Evolutionary conservation across 1,284 basidiomycete species (phyloP), one percentile per base, ranked within the genome.

Genomic region (Trametes hirsuta): DNA sequence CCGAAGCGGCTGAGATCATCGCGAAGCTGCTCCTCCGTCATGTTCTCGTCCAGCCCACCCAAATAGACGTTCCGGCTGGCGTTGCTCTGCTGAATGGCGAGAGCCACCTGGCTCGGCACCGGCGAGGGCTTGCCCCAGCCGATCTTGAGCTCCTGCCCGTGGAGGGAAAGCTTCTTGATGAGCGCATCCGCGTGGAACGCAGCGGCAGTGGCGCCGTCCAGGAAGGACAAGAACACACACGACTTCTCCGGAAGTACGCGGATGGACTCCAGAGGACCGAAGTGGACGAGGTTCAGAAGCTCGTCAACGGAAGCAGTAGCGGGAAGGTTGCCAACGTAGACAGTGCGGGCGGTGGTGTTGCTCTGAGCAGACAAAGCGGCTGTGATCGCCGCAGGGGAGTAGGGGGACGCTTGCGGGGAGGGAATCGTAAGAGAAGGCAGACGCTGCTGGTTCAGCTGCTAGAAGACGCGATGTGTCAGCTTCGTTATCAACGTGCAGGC

Each of bases 151-250:
- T 97, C 95, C 75, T 95, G 93, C 4, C 91, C 92, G 71, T 96
- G 95, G 5, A 98, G 81, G 8, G 91, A 80, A 59, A 97, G 79
- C 75, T 96, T 97, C 79, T 97, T 95, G 75, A 97, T 90, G 37
- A 91, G 88, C 0, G 95, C 95, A 69, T 97, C 95, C 47, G 95
- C 94, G 71, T 96, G 93, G 84, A 98, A 98, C 0, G 94, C 94
- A 0, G 93, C 92, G 9, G 95, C 94, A 1, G 93, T 97, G 22
- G 87, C 82, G 25, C 90, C 90, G 63, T 98, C 95, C 49, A 98
- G 84, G 86, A 97, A 98, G 12, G 95, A 98, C 65, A 99, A 87
- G 83, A 99, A 99, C 56, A 97, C 96, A 73, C 97, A 98, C 12
- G 91, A 94, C 77, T 98, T 98, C 75, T 98, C 97, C 42, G 95